Conservation (phyloP, 2,329 filamentous ascomycete species). For the Exophiala aquamarina region DNA sequence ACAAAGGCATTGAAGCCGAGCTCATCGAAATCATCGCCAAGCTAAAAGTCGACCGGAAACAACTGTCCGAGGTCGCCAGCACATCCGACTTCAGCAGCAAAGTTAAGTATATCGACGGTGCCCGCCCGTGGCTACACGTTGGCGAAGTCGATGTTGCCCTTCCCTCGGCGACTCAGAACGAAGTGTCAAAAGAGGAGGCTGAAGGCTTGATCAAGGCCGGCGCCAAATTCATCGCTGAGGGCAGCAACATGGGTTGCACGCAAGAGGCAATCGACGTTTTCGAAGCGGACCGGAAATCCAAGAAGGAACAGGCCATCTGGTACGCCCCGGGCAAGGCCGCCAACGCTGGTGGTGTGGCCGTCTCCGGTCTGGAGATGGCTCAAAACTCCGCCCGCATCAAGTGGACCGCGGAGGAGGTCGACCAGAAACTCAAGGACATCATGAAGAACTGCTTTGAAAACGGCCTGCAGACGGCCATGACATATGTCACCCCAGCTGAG, state of each 20-base stretch:
- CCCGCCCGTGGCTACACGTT: conserved; percentile 87
- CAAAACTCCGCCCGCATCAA: conserved; percentile 87
- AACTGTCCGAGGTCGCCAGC: conserved; percentile 71
- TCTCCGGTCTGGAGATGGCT: conserved; percentile 97
- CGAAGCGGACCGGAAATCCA: conserved; percentile 70
- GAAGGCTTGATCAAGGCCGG: conserved; percentile 75
- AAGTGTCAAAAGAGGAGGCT: conserved; percentile 90
- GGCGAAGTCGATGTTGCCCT: conserved; percentile 88
- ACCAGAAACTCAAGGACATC: conserved; percentile 84
- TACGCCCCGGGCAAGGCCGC: conserved; percentile 96
- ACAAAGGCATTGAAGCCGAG: conserved; percentile 72
- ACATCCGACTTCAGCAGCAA: conserved; percentile 56
- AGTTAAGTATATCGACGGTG: conserved; percentile 85
- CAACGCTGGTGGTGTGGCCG: conserved; percentile 95
- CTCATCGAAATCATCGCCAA: conserved; percentile 76
- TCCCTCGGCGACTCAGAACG: conserved; percentile 94
- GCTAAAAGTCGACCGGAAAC: conserved; percentile 83
- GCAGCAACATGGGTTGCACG: conserved; percentile 98
- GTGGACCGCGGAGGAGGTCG: conserved; percentile 89
- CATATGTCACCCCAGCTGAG: conserved; percentile 76
- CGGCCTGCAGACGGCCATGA: conserved; percentile 83
- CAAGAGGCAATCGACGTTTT: conserved; percentile 93
- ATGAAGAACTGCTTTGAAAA: conserved; percentile 94
- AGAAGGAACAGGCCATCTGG: conserved; percentile 78
- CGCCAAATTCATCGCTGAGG: conserved; percentile 85